A percentile compares a stretch with the other conserved stretches of the same genome.
These are phyloP conservation scores for Mycena kentingensis DNA, from an alignment of 768 basidiomycete species.

Conservation along the genomic window DNA sequence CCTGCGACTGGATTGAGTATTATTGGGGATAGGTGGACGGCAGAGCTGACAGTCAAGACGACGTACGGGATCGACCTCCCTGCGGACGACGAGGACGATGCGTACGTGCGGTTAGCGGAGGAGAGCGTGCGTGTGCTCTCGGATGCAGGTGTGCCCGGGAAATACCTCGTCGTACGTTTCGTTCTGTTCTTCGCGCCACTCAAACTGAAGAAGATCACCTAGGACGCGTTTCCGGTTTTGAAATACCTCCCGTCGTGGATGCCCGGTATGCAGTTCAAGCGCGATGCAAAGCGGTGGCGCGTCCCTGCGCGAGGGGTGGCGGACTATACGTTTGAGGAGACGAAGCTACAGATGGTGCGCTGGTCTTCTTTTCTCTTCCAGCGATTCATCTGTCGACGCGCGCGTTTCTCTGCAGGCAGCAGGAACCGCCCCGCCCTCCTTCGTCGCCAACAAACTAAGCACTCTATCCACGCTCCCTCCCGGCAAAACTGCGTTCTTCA, in stretches of 20 bases:
- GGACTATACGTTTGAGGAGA: constrained; percentile 37
- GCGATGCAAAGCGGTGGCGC: constrained; percentile 39
- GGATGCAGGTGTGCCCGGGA: constrained; percentile 28
- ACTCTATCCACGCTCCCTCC: background rate
- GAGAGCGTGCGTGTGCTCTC: constrained; percentile 26
- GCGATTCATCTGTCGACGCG: background rate
- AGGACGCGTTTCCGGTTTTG: constrained; percentile 26
- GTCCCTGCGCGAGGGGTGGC: constrained; percentile 35
- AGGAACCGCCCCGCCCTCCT: background rate
- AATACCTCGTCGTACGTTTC: constrained; percentile 33
- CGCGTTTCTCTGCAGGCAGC: background rate
- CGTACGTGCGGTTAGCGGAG: constrained; percentile 32
- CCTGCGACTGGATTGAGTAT: background rate
- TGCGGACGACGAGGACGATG: constrained; percentile 32
- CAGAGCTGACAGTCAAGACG: constrained; percentile 31
- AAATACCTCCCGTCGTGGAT: constrained; percentile 48
- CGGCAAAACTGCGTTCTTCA: background rate
- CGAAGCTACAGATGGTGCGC: constrained; percentile 36
- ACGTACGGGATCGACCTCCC: constrained; percentile 36
- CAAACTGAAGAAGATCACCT: background rate
- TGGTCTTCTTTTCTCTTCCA: background rate
- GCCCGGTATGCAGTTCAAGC: constrained; percentile 50
- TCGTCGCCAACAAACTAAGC: background rate
- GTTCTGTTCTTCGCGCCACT: constrained; percentile 17
- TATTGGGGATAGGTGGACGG: constrained; percentile 17